Conservation (phyloP, 1,139 yeast species). For the Debaryomyces sp. region DNA sequence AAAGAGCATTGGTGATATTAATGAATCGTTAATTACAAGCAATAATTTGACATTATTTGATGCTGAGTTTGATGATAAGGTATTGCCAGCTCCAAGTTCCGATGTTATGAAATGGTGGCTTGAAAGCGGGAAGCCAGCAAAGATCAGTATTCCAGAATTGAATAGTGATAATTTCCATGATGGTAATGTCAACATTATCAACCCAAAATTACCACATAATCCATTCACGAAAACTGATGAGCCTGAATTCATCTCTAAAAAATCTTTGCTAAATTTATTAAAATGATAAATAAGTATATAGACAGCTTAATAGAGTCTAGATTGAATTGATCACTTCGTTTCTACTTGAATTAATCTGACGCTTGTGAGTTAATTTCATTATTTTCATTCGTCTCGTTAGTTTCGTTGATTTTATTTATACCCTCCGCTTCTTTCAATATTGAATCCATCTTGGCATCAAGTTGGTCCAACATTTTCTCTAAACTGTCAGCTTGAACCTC, state of each 20-base stretch:
- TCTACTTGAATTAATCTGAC: neutral
- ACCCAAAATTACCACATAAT: conserved; percentile 68
- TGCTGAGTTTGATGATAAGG: conserved; percentile 28
- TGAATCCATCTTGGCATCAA: conserved; percentile 47
- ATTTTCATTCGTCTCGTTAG: conserved; percentile 3
- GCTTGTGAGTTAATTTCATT: neutral
- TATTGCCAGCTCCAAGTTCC: conserved; percentile 87
- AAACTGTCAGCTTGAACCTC: conserved; percentile 45
- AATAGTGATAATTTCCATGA: conserved; percentile 33
- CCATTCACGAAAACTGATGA: conserved; percentile 58
- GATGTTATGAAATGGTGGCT: conserved; percentile 92
- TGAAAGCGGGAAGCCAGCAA: conserved; percentile 74
- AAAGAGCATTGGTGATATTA: conserved; percentile 44
- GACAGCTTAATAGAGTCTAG: conserved; percentile 4
- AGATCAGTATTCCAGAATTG: conserved; percentile 53
- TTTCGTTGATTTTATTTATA: conserved; percentile 12
- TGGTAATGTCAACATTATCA: conserved; percentile 47
- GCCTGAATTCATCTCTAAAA: conserved; percentile 38
- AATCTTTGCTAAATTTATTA: conserved; percentile 26
- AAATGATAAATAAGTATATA: conserved; percentile 2
- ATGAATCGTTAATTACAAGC: conserved; percentile 38
- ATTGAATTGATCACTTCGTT: neutral
- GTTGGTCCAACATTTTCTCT: conserved; percentile 46
- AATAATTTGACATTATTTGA: conserved; percentile 34
- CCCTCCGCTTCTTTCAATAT: conserved; percentile 45